Conservation (phyloP, 1,139 yeast genomes). For the Blastobotrys raffinosifermentans region DNA sequence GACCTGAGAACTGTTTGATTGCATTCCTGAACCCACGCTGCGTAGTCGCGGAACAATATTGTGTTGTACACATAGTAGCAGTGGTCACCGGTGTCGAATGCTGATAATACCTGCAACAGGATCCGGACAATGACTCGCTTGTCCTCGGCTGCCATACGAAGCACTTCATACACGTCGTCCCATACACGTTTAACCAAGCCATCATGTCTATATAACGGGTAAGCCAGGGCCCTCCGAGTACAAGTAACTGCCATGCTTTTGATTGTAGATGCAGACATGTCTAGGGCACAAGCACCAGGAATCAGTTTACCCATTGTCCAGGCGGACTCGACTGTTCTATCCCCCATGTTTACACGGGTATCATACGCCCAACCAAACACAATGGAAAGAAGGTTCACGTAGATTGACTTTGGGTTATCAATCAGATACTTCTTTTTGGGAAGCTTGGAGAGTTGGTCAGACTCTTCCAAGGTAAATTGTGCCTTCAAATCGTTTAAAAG, state of each 20-base stretch:
- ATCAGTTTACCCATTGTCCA: conserved; percentile 87
- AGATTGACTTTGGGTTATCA: conserved; percentile 42
- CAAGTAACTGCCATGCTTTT: conserved; percentile 53
- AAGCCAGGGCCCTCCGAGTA: conserved; percentile 66
- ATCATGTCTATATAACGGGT: conserved; percentile 74
- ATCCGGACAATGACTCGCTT: conserved; percentile 56
- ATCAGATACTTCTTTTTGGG: conserved; percentile 54
- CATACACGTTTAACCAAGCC: conserved; percentile 56
- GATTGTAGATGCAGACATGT: conserved; percentile 46
- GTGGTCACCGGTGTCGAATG: conserved; percentile 81
- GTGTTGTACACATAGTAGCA: conserved; percentile 77
- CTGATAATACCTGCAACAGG: conserved; percentile 56
- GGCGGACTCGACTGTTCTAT: conserved; percentile 77
- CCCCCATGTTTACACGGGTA: conserved; percentile 67
- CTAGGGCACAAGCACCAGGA: conserved; percentile 73
- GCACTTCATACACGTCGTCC: conserved; percentile 63
- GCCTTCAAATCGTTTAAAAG: conserved; percentile 31
- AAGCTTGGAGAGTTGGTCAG: conserved; percentile 49
- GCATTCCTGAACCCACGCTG: conserved; percentile 66
- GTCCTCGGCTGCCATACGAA: conserved; percentile 49
- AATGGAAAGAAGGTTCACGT: conserved; percentile 57
- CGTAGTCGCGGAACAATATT: conserved; percentile 72
- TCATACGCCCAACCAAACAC: conserved; percentile 75
- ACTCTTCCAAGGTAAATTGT: conserved; percentile 21
- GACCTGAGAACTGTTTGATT: conserved; percentile 47